phyloP scores from a whole-genome alignment of 495 filamentous ascomycete species.

The Filosporella fistucella region DNA sequence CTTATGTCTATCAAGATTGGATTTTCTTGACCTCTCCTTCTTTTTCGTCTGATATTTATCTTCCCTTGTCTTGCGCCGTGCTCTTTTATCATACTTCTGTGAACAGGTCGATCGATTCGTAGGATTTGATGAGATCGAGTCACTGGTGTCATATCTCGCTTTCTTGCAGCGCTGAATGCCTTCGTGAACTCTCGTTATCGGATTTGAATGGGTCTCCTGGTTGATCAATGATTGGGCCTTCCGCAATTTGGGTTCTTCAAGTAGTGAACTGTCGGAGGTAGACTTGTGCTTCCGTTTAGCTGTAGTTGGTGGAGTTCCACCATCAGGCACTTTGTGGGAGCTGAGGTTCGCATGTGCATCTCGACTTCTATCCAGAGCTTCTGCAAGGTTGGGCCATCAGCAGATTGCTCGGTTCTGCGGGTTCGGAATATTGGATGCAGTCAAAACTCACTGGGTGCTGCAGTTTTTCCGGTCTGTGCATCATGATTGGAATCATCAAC shows the following conservation, averaged over 20 bases:
- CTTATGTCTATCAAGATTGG: constrained; percentile 30
- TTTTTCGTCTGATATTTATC: constrained; percentile 49
- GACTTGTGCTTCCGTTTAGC: constrained; percentile 17
- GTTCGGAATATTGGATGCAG: neutral
- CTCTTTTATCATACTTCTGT: constrained; percentile 48
- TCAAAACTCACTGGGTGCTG: neutral
- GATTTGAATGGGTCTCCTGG: no score
- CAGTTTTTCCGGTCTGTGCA: neutral
- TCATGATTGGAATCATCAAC: neutral
- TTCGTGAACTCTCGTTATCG: no score
- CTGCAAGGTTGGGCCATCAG: neutral
- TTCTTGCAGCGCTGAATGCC: no score
- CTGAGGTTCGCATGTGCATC: neutral
- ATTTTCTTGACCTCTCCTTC: constrained; percentile 3
- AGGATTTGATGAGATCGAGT: neutral
- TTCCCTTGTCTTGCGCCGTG: constrained; percentile 56
- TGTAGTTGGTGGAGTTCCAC: neutral
- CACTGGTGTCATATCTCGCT: neutral
- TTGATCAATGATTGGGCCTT: neutral
- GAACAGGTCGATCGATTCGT: neutral
- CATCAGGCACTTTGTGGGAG: neutral
- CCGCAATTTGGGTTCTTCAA: constrained; percentile 14
- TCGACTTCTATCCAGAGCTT: neutral
- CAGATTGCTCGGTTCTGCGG: neutral
- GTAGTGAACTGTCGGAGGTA: constrained; percentile 24